Evolutionary conservation across 2,329 filamentous ascomycete genomes (phyloP), one percentile per base, ranked within the genome.

Genomic region (Aureobasidium mangrovei): DNA sequence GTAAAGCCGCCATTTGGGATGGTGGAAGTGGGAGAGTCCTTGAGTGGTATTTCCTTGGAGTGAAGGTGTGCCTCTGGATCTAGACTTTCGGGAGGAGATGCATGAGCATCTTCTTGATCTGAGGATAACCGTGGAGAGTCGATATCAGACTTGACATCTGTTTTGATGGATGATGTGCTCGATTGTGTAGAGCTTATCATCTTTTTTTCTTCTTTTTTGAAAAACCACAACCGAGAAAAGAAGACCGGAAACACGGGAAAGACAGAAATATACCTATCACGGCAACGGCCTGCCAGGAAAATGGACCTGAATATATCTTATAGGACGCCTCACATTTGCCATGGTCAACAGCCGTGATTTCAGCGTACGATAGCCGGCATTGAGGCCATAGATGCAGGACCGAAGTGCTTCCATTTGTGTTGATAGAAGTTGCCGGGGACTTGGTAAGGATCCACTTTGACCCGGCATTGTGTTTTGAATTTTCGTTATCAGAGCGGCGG

Each of bases 1-100:
- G 55, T 59, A 3, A 70, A 40, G 0, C 71, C 71, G 4, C 71
- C 70, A 60, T 74, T 63, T 0, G 71, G 71, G n/a, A 55, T 49
- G 8, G 36, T 53, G 24, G 44, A 36, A n/a, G 32, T 4, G 8
- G 33, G 6, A 9, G 4, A 5, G 4, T 8, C 26, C 9, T 43
- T 39, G n/a, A 27, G 24, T 9, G 35, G 6, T 10, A 31, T 26
- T 49, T 49, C 46, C 36, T 49, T 32, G 28, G 36, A 41, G 7
- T 32, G 24, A 18, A 33, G 7, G 26, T 39, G 24, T 3, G 18
- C 46, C 26, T 49, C 36, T 28, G 31, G 46, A 39, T 49, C 46
- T 7, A 49, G 28, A 7, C 12, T 31, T 24, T 31, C 40, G 3
- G 8, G 40, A 18, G 18, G 32, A 31, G 28, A 18, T 32, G n/a